phyloP scores from a whole-genome alignment of 148 eudicot genomes.

The Nyssa sinensis region DNA sequence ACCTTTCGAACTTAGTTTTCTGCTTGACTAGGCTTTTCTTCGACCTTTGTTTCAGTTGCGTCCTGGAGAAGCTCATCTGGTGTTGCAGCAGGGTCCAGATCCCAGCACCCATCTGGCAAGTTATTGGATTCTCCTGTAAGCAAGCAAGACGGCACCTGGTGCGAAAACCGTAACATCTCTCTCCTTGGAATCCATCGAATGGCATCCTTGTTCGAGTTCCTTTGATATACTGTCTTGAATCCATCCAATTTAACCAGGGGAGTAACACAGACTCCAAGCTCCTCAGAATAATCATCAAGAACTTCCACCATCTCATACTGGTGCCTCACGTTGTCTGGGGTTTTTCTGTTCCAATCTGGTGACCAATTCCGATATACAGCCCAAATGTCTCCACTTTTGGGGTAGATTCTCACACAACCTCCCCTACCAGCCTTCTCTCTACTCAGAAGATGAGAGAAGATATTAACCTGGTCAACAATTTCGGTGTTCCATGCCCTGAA shows the following conservation, averaged over 20 bases:
- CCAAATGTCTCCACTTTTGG: slow-evolving; percentile 88
- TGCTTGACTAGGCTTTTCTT: slow-evolving; percentile 19
- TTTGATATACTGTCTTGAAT: slow-evolving; percentile 79
- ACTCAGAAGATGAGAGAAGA: slow-evolving; percentile 78
- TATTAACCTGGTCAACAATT: slow-evolving; percentile 82
- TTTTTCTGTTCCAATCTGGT: slow-evolving; percentile 69
- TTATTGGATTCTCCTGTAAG: slow-evolving; percentile 47
- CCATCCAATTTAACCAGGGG: slow-evolving; percentile 74
- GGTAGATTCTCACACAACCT: slow-evolving; percentile 82
- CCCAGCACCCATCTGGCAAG: slow-evolving; percentile 96
- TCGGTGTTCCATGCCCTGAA: slow-evolving; percentile 74
- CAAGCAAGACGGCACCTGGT: slow-evolving; percentile 82
- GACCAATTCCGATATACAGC: slow-evolving; percentile 94
- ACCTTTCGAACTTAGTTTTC: slow-evolving; percentile 14
- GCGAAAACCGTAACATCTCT: slow-evolving; percentile 94
- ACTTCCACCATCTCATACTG: slow-evolving; percentile 96
- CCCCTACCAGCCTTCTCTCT: slow-evolving; percentile 88
- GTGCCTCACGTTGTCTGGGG: slow-evolving; percentile 79
- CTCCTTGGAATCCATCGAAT: slow-evolving; percentile 70
- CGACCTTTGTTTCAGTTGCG: slow-evolving; percentile 27
- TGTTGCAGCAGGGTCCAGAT: slow-evolving; percentile 94
- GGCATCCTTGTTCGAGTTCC: slow-evolving; percentile 46
- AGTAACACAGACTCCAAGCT: slow-evolving; percentile 62
- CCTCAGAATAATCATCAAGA: slow-evolving; percentile 79
- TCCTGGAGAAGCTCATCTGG: slow-evolving; percentile 78